Conservation (phyloP, 192 early-diverging fungal species). For the Gaertneriomyces semiglobifer region DNA sequence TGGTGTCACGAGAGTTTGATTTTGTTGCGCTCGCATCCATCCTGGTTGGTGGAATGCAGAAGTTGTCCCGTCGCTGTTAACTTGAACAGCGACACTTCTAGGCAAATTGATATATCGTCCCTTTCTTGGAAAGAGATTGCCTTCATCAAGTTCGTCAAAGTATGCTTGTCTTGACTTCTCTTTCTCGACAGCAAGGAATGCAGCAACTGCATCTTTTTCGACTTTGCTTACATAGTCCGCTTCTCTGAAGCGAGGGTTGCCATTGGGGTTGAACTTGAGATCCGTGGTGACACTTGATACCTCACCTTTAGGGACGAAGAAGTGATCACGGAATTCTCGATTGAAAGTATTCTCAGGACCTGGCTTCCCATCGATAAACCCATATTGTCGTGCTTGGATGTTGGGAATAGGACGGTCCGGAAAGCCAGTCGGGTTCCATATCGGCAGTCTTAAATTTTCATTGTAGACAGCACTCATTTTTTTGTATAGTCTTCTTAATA, state of each 20-base stretch:
- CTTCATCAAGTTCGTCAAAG: slow-evolving; percentile 1
- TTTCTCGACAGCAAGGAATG: slow-evolving; percentile 8
- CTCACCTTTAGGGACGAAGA: not conserved
- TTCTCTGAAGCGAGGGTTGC: not conserved
- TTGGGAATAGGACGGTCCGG: not conserved
- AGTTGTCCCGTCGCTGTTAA: not conserved
- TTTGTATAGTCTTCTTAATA: slow-evolving; percentile 4
- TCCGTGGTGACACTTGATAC: not conserved
- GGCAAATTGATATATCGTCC: no score
- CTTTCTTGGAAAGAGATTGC: slow-evolving; percentile 6
- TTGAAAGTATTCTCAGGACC: not conserved
- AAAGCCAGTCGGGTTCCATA: not conserved
- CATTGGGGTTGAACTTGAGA: not conserved
- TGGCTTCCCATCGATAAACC: not conserved
- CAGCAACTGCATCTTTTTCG: slow-evolving; percentile 2
- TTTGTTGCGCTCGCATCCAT: not conserved
- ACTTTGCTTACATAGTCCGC: slow-evolving; percentile 13
- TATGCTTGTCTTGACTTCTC: slow-evolving; percentile 13
- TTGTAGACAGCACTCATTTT: slow-evolving; percentile 5
- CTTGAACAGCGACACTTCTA: not conserved
- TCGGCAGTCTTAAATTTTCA: not conserved
- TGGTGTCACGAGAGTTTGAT: not conserved
- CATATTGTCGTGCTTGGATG: not conserved
- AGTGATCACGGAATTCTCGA: not conserved
- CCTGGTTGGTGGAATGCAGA: not conserved